Percentiles rank a stretch among this genome's conserved stretches.
Conservation (phyloP, 495 filamentous ascomycete species). For the Aspergillus mulundensis region DNA sequence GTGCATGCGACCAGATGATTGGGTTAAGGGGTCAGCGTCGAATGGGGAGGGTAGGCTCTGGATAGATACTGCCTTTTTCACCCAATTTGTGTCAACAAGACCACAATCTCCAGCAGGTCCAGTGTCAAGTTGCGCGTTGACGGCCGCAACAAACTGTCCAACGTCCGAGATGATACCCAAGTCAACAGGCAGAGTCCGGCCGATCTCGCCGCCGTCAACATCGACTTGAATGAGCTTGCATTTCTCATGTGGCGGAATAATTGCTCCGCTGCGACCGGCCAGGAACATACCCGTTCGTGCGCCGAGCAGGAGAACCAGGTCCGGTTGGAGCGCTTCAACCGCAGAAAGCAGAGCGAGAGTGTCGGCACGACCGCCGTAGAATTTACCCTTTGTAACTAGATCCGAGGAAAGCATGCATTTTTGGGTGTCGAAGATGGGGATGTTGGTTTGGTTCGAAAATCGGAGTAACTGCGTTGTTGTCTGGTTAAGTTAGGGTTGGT, state of each 20-base stretch:
- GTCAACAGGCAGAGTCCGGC: conserved; percentile 21
- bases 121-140: conserved; percentile 16
- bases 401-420: conserved; percentile 15
- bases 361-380: conserved; percentile 11
- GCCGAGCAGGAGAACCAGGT: conserved; percentile 25
- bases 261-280: conserved; percentile 20
- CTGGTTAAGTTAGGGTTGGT: not conserved
- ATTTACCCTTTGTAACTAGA: conserved; percentile 7
- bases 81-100: conserved; percentile 21
- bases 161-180: conserved; percentile 25
- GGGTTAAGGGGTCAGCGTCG: conserved; percentile 16
- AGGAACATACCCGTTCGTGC: conserved; percentile 30
- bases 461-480: conserved; percentile 14
- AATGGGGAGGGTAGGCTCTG: conserved; percentile 14
- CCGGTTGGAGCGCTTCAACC: conserved; percentile 8
- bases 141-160: conserved; percentile 15
- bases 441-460: conserved; percentile 14
- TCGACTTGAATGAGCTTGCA: conserved; percentile 28
- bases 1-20: conserved; percentile 18
- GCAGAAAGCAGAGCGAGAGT: conserved; percentile 15
- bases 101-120: no score
- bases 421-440: conserved; percentile 24
- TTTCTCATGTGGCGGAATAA: conserved; percentile 20
- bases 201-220: conserved; percentile 23
- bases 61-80: conserved; percentile 13